Evolutionary conservation across 2,329 filamentous ascomycete species (phyloP).

Genomic region (Trichoderma cornu-damae): DNA sequence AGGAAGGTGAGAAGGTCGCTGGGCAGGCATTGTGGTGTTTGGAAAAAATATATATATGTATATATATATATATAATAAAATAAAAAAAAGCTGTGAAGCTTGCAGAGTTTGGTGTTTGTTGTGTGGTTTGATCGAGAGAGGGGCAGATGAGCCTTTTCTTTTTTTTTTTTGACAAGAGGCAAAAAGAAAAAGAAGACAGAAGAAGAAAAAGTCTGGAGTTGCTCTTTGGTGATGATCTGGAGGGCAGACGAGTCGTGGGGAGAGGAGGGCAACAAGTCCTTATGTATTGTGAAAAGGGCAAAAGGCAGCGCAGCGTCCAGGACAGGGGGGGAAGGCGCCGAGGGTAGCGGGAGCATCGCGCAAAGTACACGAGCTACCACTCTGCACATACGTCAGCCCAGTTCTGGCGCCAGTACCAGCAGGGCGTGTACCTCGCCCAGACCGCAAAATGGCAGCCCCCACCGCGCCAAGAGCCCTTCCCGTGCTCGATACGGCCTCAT

Average conservation of each 20-base stretch:
- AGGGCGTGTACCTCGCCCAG: constrained; percentile 19
- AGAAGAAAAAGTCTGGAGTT: neutral
- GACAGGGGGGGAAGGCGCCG: neutral
- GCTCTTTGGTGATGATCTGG: constrained; percentile 11
- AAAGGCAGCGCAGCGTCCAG: constrained; percentile 21
- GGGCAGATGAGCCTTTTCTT: no score
- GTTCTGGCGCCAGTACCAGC: constrained; percentile 11
- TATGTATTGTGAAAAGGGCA: constrained; percentile 28
- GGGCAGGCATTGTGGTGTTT: constrained; percentile 46
- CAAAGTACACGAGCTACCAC: no score
- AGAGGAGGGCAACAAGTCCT: constrained; percentile 24
- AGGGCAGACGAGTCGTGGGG: constrained; percentile 5
- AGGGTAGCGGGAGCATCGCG: neutral
- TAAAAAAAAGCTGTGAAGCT: constrained; percentile 9
- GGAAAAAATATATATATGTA: no score
- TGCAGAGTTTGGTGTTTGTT: constrained; percentile 17
- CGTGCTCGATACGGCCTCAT: constrained; percentile 10
- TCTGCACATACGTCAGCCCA: constrained; percentile 20
- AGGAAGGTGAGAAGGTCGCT: constrained; percentile 61
- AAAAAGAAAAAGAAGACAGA: no score
- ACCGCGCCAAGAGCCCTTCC: constrained; percentile 18
- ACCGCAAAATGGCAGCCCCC: constrained; percentile 17
- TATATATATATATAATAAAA: no score
- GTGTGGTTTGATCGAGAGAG: neutral
- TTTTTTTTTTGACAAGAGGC: no score